These are phyloP conservation scores for Gossypium longicalyx DNA, from an alignment of 345 rosid genomes.

Conservation along the genomic window DNA sequence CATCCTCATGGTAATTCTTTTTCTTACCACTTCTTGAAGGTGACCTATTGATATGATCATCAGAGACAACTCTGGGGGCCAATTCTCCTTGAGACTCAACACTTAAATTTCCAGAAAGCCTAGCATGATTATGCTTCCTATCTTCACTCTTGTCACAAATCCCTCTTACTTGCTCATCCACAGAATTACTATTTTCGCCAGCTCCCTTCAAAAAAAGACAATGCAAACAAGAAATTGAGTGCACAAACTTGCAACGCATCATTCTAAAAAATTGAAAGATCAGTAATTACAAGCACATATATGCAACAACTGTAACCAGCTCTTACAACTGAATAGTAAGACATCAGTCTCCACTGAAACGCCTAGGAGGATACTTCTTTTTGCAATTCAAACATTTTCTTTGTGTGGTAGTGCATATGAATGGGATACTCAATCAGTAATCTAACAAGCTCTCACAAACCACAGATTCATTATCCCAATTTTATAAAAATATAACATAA, in stretches of 20 bases:
- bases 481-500: conserved; percentile 16
- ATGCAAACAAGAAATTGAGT: conserved; percentile 16
- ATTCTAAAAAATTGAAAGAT: conserved; percentile 1
- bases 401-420: conserved; percentile 40
- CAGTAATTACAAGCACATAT: conserved; percentile 13
- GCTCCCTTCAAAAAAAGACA: conserved; percentile 32
- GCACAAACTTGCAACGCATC: conserved; percentile 8
- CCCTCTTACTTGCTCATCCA: conserved; percentile 19
- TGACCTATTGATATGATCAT: conserved; percentile 26
- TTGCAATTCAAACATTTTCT: conserved; percentile 53
- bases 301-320: conserved; percentile 35
- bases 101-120: conserved; percentile 16
- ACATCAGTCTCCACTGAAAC: conserved; percentile 71
- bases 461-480: conserved; percentile 32
- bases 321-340: conserved; percentile 81
- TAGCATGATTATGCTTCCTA: conserved; percentile 10
- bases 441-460: conserved; percentile 51
- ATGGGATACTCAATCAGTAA: conserved; percentile 45
- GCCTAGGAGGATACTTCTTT: conserved; percentile 53
- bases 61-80: conserved; percentile 14
- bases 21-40: conserved; percentile 33
- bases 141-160: background rate
- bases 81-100: conserved; percentile 17
- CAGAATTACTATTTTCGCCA: conserved; percentile 9
- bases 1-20: conserved; percentile 30